phyloP scores from a whole-genome alignment of 257 asterid genomes.

The Forsythia suspensa region DNA sequence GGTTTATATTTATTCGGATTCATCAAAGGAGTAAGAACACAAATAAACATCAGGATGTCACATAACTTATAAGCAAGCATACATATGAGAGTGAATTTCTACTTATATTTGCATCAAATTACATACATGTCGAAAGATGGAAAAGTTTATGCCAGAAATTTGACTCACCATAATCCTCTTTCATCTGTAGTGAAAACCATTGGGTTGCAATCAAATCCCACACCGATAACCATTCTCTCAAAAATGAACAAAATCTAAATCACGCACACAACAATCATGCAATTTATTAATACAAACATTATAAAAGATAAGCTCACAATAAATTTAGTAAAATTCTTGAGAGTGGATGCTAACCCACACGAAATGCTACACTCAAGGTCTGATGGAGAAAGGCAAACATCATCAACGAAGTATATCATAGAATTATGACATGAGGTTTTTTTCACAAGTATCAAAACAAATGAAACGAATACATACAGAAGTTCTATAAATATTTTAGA shows the following conservation, averaged over 20 bases:
- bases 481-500: too few relatives aligned
- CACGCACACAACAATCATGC: conserved; percentile 19
- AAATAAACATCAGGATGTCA: too few relatives aligned
- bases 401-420: conserved; percentile 96
- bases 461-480: not conserved
- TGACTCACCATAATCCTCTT: conserved; percentile 73
- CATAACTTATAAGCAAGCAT: too few relatives aligned
- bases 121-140: too few relatives aligned
- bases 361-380: conserved; percentile 90
- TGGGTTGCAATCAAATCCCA: conserved; percentile 94
- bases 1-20: too few relatives aligned
- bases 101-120: too few relatives aligned
- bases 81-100: too few relatives aligned
- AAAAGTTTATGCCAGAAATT: too few relatives aligned
- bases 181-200: conserved; percentile 88
- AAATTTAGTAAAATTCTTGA: conserved; percentile 31
- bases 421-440: conserved; percentile 80
- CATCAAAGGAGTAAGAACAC: too few relatives aligned
- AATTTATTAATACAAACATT: conserved; percentile 21
- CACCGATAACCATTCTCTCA: conserved; percentile 92
- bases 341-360: conserved; percentile 98
- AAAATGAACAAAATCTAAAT: conserved; percentile 78
- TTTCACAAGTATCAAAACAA: conserved; percentile 17
- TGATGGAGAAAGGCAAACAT: conserved; percentile 92
- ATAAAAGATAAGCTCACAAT: conserved; percentile 12